Percentiles rank a stretch among this genome's conserved stretches.
phyloP scores from a whole-genome alignment of 1,284 basidiomycete species.

The Sanguinoderma infundibulare region DNA sequence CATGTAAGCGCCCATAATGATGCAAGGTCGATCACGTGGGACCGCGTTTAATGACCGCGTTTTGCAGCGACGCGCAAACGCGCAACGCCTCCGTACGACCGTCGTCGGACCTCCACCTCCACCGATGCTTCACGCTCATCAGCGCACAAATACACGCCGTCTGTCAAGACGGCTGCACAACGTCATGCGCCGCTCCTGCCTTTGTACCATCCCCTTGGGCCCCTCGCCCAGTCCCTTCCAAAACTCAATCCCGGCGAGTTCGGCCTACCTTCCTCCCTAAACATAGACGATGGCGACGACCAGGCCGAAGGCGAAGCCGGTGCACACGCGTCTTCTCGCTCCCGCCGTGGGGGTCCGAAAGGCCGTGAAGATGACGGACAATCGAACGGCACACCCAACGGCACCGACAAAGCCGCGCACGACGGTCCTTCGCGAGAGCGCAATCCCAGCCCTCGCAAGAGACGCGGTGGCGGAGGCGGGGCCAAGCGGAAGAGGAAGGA shows the following conservation, averaged over 20 bases:
- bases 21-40: slow-evolving; percentile 19
- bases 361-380: slow-evolving; percentile 43
- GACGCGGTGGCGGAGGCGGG: slow-evolving; percentile 39
- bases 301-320: slow-evolving; percentile 41
- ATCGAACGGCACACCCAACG: slow-evolving; percentile 14
- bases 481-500: slow-evolving; percentile 64
- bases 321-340: slow-evolving; percentile 50
- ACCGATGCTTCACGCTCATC: slow-evolving; percentile 11
- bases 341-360: slow-evolving; percentile 56
- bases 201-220: slow-evolving; percentile 71
- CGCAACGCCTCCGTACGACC: slow-evolving; percentile 19
- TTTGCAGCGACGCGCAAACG: slow-evolving; percentile 15
- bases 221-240: slow-evolving; percentile 67
- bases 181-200: slow-evolving; percentile 56
- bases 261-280: slow-evolving; percentile 45
- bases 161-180: slow-evolving; percentile 13
- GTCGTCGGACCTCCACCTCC: slow-evolving; percentile 12
- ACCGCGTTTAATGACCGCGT: slow-evolving; percentile 20
- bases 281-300: slow-evolving; percentile 35
- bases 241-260: slow-evolving; percentile 61
- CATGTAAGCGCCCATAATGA: slow-evolving; percentile 24
- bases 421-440: slow-evolving; percentile 19
- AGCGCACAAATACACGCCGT: slow-evolving; percentile 4
- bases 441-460: slow-evolving; percentile 40
- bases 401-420: slow-evolving; percentile 13